Conservation (phyloP, 2,329 filamentous ascomycete species). For the Balansia obtecta region DNA sequence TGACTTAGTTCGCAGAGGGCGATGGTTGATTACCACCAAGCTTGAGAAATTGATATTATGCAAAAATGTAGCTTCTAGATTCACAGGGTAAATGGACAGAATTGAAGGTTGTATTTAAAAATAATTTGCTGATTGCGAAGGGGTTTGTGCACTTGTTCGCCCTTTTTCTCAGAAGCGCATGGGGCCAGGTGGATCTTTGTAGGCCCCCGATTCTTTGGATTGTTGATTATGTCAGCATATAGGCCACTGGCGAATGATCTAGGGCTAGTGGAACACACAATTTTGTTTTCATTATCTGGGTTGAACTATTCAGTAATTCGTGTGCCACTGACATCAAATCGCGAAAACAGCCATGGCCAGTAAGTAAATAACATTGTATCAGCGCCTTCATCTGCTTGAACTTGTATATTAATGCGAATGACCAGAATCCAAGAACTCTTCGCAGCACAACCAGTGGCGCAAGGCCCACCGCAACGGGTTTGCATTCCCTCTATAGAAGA, state of each 20-base stretch:
- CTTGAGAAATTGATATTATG: no score
- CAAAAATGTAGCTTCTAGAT: no score
- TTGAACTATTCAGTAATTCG: neutral
- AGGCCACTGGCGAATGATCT: neutral
- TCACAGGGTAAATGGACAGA: no score
- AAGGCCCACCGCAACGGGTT: slow-evolving; percentile 99
- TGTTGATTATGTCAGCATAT: slow-evolving; percentile 5
- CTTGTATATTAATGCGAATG: neutral
- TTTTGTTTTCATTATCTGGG: neutral
- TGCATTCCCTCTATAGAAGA: slow-evolving; percentile 22
- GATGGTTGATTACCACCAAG: no score
- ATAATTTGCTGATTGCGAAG: no score
- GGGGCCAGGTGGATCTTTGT: neutral
- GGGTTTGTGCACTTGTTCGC: no score
- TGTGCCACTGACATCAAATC: slow-evolving; percentile 2
- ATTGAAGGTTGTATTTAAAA: no score
- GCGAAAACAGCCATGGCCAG: slow-evolving; percentile 7
- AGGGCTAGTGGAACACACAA: slow-evolving; percentile 14
- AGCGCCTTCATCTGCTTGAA: neutral
- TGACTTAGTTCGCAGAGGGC: no score
- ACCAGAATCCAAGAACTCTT: slow-evolving; percentile 98
- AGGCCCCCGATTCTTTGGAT: no score
- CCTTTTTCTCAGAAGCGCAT: neutral
- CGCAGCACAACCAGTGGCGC: slow-evolving; percentile 95
- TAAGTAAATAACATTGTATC: neutral